phyloP scores from a whole-genome alignment of 345 rosid genomes.

The Combretum micranthum region DNA sequence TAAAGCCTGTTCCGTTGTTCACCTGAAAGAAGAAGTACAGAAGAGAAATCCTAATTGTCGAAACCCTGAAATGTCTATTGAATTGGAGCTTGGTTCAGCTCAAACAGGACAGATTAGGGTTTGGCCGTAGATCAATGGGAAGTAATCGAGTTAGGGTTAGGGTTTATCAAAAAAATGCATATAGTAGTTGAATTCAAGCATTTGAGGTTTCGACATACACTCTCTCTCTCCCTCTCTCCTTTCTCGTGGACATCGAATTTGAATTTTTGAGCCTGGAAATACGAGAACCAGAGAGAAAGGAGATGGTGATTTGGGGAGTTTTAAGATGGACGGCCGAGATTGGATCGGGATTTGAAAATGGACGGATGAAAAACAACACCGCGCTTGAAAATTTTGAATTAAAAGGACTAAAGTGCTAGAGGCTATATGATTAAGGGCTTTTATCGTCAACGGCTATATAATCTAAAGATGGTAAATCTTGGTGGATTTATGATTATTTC shows the following conservation, averaged over 20 bases:
- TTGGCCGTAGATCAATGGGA: no score
- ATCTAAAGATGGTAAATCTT: no score
- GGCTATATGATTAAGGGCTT: background rate
- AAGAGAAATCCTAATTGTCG: slow-evolving; percentile 25
- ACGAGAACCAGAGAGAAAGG: background rate
- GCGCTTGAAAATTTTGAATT: slow-evolving; percentile 1
- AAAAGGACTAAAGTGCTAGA: background rate
- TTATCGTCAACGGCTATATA: background rate
- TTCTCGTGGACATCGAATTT: background rate
- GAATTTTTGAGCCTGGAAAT: background rate
- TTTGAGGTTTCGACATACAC: no score
- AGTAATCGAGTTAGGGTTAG: no score
- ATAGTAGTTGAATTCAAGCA: no score
- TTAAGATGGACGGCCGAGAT: slow-evolving; percentile 12
- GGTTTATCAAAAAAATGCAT: no score
- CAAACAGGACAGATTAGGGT: no score
- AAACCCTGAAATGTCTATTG: slow-evolving; percentile 16
- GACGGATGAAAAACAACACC: background rate
- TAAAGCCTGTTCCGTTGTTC: no score
- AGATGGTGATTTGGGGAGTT: background rate
- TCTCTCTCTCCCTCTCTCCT: background rate
- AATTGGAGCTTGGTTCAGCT: no score
- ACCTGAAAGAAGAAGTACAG: slow-evolving; percentile 42
- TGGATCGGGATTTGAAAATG: slow-evolving; percentile 4
- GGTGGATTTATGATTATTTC: no score